Conservation (phyloP, 1,284 basidiomycete genomes). For the Austropuccinia psidii region DNA sequence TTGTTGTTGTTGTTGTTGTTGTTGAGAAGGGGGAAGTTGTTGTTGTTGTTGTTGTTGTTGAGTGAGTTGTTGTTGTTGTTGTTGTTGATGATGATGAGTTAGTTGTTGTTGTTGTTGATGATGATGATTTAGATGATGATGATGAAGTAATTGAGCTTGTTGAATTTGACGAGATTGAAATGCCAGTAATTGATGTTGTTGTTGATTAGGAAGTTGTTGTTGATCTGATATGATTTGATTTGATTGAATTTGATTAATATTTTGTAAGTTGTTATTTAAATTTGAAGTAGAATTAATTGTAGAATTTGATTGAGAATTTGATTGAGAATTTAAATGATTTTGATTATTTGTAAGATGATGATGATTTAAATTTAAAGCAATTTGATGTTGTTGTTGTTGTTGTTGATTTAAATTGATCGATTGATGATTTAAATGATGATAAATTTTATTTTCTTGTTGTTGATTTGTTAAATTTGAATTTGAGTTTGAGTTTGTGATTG, state of each 20-base stretch:
- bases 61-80: not conserved
- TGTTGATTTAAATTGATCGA: no score
- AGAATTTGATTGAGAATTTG: no score
- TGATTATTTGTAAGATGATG: no score
- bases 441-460: not conserved
- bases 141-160: not conserved
- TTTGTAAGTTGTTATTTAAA: not conserved
- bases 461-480: not conserved
- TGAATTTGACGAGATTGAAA: not conserved
- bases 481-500: no score
- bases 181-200: not conserved
- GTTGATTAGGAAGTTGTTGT: conserved; percentile 1
- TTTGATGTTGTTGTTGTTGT: not conserved
- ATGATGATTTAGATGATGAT: conserved; percentile 5
- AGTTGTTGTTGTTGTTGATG: not conserved
- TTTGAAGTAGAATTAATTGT: no score
- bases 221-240: not conserved
- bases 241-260: not conserved
- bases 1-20: not conserved
- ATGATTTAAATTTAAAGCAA: no score
- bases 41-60: not conserved
- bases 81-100: not conserved
- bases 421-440: no score
- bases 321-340: no score
- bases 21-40: not conserved